phyloP scores from a whole-genome alignment of 768 basidiomycete genomes.

The Gloeopeniophorella convolvens region DNA sequence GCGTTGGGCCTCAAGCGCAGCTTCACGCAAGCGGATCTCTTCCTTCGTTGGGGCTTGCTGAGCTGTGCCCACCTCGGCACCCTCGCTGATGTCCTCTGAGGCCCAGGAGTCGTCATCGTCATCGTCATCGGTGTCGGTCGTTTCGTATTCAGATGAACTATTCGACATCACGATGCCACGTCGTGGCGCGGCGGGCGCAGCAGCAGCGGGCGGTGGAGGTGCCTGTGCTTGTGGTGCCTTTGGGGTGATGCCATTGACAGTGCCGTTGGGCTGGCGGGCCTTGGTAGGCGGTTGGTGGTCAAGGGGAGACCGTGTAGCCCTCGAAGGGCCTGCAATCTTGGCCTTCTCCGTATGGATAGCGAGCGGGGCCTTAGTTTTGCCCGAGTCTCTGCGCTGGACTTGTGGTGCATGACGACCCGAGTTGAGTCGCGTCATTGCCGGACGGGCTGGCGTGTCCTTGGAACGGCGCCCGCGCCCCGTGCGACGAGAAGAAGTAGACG shows the following conservation, averaged over 20 bases:
- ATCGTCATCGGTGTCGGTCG: conserved; percentile 44
- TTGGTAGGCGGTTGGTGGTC: conserved; percentile 7
- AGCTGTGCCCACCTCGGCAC: conserved; percentile 24
- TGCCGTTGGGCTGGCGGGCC: conserved; percentile 20
- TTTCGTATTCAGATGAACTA: conserved; percentile 44
- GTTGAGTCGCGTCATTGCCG: conserved; percentile 12
- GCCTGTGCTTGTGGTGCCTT: too few relatives aligned
- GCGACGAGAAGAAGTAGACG: conserved; percentile 24
- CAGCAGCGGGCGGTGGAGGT: not conserved
- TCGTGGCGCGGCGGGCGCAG: conserved; percentile 3
- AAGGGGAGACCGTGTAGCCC: conserved; percentile 6
- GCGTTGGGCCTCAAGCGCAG: conserved; percentile 55
- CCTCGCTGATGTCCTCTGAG: conserved; percentile 44
- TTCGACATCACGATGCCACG: conserved; percentile 40
- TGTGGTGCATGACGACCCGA: conserved; percentile 13
- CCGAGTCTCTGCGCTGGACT: conserved; percentile 5
- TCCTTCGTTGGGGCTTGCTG: conserved; percentile 21
- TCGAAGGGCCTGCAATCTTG: conserved; percentile 10
- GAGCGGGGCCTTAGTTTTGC: not conserved
- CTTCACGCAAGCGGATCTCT: conserved; percentile 36
- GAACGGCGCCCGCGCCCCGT: conserved; percentile 21
- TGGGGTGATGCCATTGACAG: conserved; percentile 21
- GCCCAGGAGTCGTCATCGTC: conserved; percentile 53
- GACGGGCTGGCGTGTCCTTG: conserved; percentile 16
- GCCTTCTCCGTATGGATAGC: conserved; percentile 3